These are phyloP conservation scores for Scytalidium lignicola DNA, from an alignment of 2,329 filamentous ascomycete genomes.

Conservation along the genomic window DNA sequence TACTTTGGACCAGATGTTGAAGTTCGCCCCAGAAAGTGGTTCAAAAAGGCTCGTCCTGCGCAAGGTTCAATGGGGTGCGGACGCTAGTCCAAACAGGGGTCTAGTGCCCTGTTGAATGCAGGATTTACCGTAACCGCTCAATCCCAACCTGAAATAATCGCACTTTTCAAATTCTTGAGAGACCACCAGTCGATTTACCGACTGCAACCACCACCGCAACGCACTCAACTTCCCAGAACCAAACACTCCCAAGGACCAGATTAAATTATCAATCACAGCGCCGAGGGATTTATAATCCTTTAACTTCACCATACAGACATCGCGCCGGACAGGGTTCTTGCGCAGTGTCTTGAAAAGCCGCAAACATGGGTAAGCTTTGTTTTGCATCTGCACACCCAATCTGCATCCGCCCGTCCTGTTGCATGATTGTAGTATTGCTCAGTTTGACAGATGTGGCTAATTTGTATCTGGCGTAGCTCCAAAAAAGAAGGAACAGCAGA, in stretches of 20 bases:
- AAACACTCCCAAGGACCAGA: background rate
- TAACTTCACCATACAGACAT: slow-evolving; percentile 14
- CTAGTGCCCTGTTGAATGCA: background rate
- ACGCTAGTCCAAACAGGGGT: slow-evolving; percentile 13
- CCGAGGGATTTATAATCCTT: background rate
- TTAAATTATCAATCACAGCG: background rate
- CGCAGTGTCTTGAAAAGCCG: slow-evolving; percentile 43
- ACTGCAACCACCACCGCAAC: background rate
- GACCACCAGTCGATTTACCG: background rate
- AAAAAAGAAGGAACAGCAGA: slow-evolving; percentile 77
- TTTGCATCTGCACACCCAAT: slow-evolving; percentile 10
- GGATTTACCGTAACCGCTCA: background rate
- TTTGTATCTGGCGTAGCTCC: slow-evolving; percentile 58
- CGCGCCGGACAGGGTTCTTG: slow-evolving; percentile 29
- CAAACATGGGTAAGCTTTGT: slow-evolving; percentile 54
- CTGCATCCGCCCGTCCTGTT: background rate
- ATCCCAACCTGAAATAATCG: background rate
- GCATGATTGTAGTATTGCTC: background rate
- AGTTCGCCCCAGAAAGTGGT: background rate
- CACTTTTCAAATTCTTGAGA: background rate
- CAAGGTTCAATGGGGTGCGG: slow-evolving; percentile 19
- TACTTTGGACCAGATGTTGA: too few species aligned
- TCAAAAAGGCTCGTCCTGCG: too few species aligned
- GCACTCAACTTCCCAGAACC: background rate
- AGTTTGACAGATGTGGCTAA: slow-evolving; percentile 33